Base-by-base conservation (phyloP, 163 green algal species). In the Volvox carteri region DNA sequence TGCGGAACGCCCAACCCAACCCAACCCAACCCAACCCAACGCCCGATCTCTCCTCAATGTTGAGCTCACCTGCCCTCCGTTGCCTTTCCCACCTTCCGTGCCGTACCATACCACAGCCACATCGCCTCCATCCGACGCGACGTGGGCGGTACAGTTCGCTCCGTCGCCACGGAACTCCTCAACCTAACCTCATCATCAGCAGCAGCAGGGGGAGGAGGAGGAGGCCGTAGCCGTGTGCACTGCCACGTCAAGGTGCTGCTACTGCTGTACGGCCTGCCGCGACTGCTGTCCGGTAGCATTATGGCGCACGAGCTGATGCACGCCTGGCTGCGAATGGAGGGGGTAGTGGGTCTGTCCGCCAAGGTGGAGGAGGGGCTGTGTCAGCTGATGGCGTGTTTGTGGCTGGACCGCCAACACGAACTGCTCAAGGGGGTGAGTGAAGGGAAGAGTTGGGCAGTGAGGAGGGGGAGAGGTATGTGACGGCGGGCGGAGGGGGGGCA, bases 241-340 rank as follows among this genome's bases (percentile, higher is more conserved):
- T 93, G 90, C 84, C 79, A 94, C 60, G 96, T 98, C 39, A 97
- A 93, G 1, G 44, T 37, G 30, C 21, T 99, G 44, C 92, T 99
- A 85, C 95, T 99, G 42, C 90, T 99, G 50, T 97, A 95, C 70
- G 97, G 97, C 3, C 88, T 99, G 77, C 97, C 97, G 11, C 91
- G 94, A 33, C 90, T 98, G 91, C 92, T 99, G 77, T 96, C 93
- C 3, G 89, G 89, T 50, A 88, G 75, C 84, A 92, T 92, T 68
- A 84, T 90, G 44, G 97, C 96, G 39, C 97, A 99, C 89, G 97
- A 99, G 93, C 88, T 96, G 52, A 98, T 97, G 96, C 97, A 99
- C 87, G 97, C 97, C 4, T 99, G 94, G 84, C 89, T 99, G 83
- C 93, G 96, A 12, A 94, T 98, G 76, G 92, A 91, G 46, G 91